Evolutionary conservation across 2,329 filamentous ascomycete species (phyloP).

Genomic region (Thielaviopsis punctulata): DNA sequence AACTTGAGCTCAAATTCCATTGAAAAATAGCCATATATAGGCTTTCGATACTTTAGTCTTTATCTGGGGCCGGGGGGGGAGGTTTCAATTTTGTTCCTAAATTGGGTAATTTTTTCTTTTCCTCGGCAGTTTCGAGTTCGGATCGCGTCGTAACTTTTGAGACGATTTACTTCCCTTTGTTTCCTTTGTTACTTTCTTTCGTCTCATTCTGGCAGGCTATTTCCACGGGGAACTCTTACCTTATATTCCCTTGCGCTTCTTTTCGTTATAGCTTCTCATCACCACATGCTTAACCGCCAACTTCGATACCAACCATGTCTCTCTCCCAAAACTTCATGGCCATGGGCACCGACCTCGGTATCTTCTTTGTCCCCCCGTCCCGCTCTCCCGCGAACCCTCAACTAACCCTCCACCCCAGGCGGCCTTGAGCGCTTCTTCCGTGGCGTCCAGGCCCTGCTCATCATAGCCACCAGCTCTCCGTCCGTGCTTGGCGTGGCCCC

Average conservation of each 20-base stretch:
- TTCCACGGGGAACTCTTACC: too few species aligned
- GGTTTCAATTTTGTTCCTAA: not conserved
- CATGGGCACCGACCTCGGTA: constrained; percentile 32
- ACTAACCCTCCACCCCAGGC: constrained; percentile 29
- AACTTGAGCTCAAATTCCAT: not conserved
- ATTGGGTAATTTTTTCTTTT: not conserved
- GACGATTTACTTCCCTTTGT: not conserved
- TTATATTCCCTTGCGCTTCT: not conserved
- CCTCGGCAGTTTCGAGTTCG: not conserved
- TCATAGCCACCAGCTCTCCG: constrained; percentile 31
- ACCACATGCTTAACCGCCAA: too few species aligned
- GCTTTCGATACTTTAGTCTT: too few species aligned
- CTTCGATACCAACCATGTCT: constrained; percentile 6
- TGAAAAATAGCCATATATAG: too few species aligned
- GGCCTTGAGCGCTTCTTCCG: constrained; percentile 45
- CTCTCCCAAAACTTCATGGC: constrained; percentile 17
- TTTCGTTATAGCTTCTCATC: not conserved
- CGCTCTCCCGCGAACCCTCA: constrained; percentile 33
- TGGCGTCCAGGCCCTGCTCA: constrained; percentile 33
- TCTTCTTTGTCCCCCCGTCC: constrained; percentile 9
- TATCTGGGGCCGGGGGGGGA: too few species aligned
- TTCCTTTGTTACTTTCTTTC: not conserved
- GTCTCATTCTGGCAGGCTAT: not conserved
- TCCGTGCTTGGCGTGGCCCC: constrained; percentile 23
- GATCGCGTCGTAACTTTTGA: not conserved